Conservation (phyloP, 345 rosid species). For the Ceriops zippeliana region DNA sequence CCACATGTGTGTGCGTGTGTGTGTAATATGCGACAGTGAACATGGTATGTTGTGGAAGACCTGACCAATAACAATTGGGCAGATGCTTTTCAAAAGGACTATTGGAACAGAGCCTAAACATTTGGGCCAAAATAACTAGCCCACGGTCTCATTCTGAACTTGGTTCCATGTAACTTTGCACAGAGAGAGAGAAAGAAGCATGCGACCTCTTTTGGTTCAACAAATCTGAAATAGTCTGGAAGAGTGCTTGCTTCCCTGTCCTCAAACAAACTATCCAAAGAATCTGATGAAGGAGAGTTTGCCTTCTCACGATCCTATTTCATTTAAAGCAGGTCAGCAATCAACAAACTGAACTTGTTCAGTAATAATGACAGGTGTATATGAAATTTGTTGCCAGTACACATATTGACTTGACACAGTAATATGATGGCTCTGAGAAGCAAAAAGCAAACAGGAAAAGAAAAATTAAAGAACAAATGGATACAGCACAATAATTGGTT, state of each 20-base stretch:
- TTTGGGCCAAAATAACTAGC: background rate
- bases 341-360: constrained; percentile 2
- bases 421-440: background rate
- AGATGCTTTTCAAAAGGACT: background rate
- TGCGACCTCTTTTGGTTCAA: constrained; percentile 55
- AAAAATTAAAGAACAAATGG: background rate
- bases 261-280: constrained; percentile 35
- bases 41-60: background rate
- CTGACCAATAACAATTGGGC: background rate
- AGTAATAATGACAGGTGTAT: too few species aligned
- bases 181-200: constrained; percentile 2
- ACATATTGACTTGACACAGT: too few species aligned
- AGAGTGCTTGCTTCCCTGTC: constrained; percentile 34
- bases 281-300: constrained; percentile 34
- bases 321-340: constrained; percentile 19
- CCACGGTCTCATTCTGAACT: background rate
- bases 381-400: too few species aligned
- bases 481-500: background rate
- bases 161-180: background rate
- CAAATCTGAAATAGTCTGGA: constrained; percentile 23
- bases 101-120: background rate
- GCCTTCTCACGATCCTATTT: constrained; percentile 34
- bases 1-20: too few species aligned
- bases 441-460: background rate
- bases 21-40: too few species aligned